Base-by-base conservation (phyloP, 139 green algal genomes). In the Mesotaenium endlicherianum region DNA sequence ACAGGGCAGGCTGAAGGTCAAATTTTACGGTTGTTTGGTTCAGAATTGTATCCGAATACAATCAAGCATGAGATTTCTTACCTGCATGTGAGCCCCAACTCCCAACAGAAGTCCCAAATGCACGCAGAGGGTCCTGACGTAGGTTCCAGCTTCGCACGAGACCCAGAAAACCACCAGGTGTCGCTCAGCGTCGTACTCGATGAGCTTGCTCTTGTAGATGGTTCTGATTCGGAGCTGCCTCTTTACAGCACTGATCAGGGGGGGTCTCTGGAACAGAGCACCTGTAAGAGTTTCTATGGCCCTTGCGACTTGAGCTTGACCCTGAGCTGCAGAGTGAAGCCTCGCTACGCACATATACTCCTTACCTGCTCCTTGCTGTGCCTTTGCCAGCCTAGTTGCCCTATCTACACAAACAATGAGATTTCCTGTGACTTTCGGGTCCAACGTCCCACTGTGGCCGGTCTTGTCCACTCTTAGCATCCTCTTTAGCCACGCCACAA, bases 401-500 rank as follows among this genome's bases (percentile, higher is more conserved):
- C 96, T 91, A 78, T 99, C 95, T 39, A 98, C 92, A 67, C 96
- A 99, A 26, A 99, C 95, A 70, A 99, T 97, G 5, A 99, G 92
- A 82, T 94, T 97, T 79, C 96, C 96, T 31, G 96, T 94, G 42
- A 92, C 92, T 88, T 99, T 99, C 69, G 96, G 96, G 76, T 99
- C 96, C 1, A 99, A 91, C 2, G 96, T 99, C 43, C 96, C 96
- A 38, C 90, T 95, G 91, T 99, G 96, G 2, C 96, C 96, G 0
- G 96, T 99, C 90, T 99, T 99, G 75, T 99, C 95, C 14, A 97
- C 93, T n/a, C 96, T 90, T 45, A 99, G 90, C 44, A 99, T 98
- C 70, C 96, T 94, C 57, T 91, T 90, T 55, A 98, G 94, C 96
- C 96, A 99, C 4, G 96, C 96, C 26, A 99, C 96, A 26, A 96